These are phyloP conservation scores for Scheffersomyces ergatensis DNA, from an alignment of 805 yeast genomes.

Conservation along the genomic window DNA sequence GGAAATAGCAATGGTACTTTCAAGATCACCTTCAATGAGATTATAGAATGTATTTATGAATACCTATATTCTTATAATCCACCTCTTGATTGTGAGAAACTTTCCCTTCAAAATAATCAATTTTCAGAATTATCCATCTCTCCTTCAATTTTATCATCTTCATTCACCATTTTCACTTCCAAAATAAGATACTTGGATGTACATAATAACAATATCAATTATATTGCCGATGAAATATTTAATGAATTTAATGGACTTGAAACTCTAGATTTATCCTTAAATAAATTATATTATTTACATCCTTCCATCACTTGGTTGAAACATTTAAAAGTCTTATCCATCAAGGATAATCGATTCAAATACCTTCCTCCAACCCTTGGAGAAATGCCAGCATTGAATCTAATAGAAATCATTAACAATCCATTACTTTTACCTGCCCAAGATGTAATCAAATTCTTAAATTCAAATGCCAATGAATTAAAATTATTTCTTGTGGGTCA, in stretches of 20 bases:
- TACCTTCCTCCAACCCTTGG: conserved; percentile 53
- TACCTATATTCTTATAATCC: conserved; percentile 19
- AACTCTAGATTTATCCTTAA: conserved; percentile 63
- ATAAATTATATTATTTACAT: conserved; percentile 51
- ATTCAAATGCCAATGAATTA: conserved; percentile 31
- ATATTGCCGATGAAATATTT: conserved; percentile 48
- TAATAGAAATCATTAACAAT: conserved; percentile 61
- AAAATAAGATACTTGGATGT: conserved; percentile 61
- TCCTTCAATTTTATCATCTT: conserved; percentile 38
- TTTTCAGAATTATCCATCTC: conserved; percentile 21
- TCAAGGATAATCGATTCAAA: conserved; percentile 57
- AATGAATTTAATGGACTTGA: conserved; percentile 46
- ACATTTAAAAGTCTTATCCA: conserved; percentile 54
- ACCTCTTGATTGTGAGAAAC: conserved; percentile 40
- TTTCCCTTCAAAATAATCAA: conserved; percentile 54
- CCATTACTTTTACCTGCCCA: conserved; percentile 53
- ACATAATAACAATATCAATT: conserved; percentile 54
- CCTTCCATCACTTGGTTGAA: conserved; percentile 34
- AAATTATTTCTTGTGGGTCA: conserved; percentile 38
- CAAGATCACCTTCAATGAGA: conserved; percentile 12
- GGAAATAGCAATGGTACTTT: too few relatives aligned
- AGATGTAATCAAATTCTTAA: conserved; percentile 31
- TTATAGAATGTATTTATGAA: conserved; percentile 21
- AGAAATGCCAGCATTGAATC: conserved; percentile 49
- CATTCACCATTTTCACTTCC: conserved; percentile 39